These are phyloP conservation scores for Brachypodium distachyon DNA, from an alignment of 202 grass and related monocot genomes.

Conservation along the genomic window DNA sequence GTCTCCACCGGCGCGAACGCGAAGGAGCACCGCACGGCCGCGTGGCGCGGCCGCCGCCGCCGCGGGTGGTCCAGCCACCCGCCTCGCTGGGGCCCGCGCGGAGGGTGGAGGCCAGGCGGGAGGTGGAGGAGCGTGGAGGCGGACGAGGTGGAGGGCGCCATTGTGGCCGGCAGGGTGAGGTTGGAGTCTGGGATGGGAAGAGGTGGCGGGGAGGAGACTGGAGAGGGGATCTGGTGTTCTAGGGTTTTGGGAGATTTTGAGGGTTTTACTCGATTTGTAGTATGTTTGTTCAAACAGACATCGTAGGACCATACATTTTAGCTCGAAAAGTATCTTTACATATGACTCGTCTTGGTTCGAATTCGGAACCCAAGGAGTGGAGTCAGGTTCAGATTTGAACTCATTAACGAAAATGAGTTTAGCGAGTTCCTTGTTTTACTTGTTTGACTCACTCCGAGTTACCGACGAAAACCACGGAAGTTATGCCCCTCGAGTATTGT, in stretches of 20 bases:
- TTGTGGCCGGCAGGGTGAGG: slow-evolving; percentile 1
- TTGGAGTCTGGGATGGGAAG: not conserved
- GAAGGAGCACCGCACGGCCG: slow-evolving; percentile 38
- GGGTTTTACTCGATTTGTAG: not conserved
- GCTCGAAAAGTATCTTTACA: no score
- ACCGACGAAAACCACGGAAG: no score
- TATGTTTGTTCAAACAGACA: no score
- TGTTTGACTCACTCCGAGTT: no score
- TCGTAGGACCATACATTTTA: no score
- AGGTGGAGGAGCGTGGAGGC: slow-evolving; percentile 31
- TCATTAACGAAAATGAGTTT: no score
- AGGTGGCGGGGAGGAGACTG: not conserved
- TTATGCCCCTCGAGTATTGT: no score
- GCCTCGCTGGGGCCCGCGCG: not conserved
- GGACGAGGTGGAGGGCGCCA: slow-evolving; percentile 30
- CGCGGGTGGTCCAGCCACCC: slow-evolving; percentile 13
- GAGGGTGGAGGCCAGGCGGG: not conserved
- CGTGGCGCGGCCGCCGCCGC: slow-evolving; percentile 2
- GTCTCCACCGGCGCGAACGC: slow-evolving; percentile 61
- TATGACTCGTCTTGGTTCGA: no score
- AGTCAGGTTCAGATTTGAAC: no score
- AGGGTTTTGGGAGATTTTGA: not conserved
- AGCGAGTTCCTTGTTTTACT: no score
- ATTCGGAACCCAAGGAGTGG: no score
- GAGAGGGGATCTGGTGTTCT: slow-evolving; percentile 12